Evolutionary conservation across 805 yeast genomes (phyloP), one percentile per base, ranked within the genome.

Genomic region (Saturnispora gosingensis): DNA sequence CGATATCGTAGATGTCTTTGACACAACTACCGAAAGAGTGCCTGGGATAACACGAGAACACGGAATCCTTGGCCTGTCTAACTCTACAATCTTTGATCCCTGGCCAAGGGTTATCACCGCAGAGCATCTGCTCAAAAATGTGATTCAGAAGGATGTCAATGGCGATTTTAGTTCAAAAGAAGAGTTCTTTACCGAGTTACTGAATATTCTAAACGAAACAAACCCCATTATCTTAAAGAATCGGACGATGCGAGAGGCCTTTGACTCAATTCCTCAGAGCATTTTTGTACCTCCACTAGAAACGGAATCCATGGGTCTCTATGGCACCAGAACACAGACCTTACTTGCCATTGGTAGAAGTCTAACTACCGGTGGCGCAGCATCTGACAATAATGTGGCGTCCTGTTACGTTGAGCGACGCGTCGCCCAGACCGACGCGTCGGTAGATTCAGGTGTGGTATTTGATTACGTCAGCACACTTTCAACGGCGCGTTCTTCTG

Each of bases 81-180:
- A 86, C 61, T 83, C 90, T 2, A 67, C 78, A n/a, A 77, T 72
- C 57, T 71, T 74, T 30, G 72, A 79, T 25, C 84, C 87, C 6
- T 90, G 98, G 97, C 75, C 76, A 0, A 91, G 90, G 59, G 84
- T 84, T 0, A 57, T 61, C 4, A 49, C 67, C 5, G 97, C 91
- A 70, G 82, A 66, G 77, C 76, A 54, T 85, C 87, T 56, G 69
- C 78, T 65, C 69, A 78, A 68, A 66, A 64, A 51, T 60, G 69
- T 53, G 71, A 73, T 73, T 5, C 48, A 49, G 2, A 53, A 53
- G 3, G 58, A 68, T 8, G 43, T 52, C 2, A 45, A 52, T 18
- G 61, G 58, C 10, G 38, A 50, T 1, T 53, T 57, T 53, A 47
- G 52, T 8, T 11, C 27, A 15, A 54, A 75, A 52, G 74, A 74